These are phyloP conservation scores for Rusavskia elegans DNA, from an alignment of 495 filamentous ascomycete species.

Conservation along the genomic window DNA sequence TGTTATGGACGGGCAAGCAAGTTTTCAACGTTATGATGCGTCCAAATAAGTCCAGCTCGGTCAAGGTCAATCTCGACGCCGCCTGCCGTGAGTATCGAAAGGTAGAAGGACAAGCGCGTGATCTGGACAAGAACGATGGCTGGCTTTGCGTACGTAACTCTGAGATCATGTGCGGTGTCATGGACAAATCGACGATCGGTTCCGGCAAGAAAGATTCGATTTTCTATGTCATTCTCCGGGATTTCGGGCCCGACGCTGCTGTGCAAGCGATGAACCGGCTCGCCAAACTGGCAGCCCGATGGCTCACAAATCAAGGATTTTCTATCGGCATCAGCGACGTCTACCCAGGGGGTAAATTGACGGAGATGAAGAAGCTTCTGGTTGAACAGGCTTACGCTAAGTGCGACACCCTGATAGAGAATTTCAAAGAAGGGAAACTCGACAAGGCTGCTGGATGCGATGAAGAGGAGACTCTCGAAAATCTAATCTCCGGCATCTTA, in stretches of 20 bases:
- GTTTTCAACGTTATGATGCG: slow-evolving; percentile 92
- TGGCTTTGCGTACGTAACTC: slow-evolving; percentile 91
- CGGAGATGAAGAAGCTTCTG: slow-evolving; percentile 52
- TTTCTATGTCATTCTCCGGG: slow-evolving; percentile 89
- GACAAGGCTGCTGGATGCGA: slow-evolving; percentile 76
- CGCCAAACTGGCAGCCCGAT: slow-evolving; percentile 76
- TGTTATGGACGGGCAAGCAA: slow-evolving; percentile 95
- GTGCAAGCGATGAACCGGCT: slow-evolving; percentile 88
- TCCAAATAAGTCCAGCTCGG: slow-evolving; percentile 63
- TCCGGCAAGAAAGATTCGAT: slow-evolving; percentile 95
- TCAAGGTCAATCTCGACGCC: slow-evolving; percentile 83
- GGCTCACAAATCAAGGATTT: slow-evolving; percentile 80
- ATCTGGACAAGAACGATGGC: slow-evolving; percentile 70
- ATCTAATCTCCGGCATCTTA: slow-evolving; percentile 75
- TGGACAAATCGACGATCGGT: slow-evolving; percentile 94
- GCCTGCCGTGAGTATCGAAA: slow-evolving; percentile 70
- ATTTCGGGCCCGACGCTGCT: slow-evolving; percentile 80
- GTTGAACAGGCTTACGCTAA: slow-evolving; percentile 64
- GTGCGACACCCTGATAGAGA: slow-evolving; percentile 71
- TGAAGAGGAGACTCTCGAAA: slow-evolving; percentile 84
- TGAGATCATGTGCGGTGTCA: slow-evolving; percentile 93
- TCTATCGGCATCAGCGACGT: slow-evolving; percentile 94
- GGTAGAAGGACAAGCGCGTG: slow-evolving; percentile 35
- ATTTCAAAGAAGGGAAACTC: slow-evolving; percentile 61
- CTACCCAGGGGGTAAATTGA: slow-evolving; percentile 55